Percentiles rank a stretch among this genome's conserved stretches.
Conservation (phyloP, 352 stramenopile genomes). For the Discostella stelligera region DNA sequence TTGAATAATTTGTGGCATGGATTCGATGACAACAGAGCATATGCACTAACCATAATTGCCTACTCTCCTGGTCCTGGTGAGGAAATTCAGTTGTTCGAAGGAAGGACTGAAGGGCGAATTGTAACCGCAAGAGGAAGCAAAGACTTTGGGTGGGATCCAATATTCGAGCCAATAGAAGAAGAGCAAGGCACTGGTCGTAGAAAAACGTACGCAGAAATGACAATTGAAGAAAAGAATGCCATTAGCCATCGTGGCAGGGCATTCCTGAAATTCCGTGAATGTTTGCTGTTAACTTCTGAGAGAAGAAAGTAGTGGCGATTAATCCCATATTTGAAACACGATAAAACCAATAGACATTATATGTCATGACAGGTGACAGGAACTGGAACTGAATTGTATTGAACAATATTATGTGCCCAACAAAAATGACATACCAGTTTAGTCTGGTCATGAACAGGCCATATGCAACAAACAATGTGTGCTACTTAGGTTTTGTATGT, state of each 20-base stretch:
- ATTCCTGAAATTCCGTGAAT: conserved; percentile 61
- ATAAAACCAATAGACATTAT: too few relatives aligned
- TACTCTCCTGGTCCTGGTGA: conserved; percentile 82
- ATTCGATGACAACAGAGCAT: conserved; percentile 93
- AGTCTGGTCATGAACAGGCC: too few relatives aligned
- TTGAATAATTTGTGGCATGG: conserved; percentile 92
- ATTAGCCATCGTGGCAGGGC: conserved; percentile 77
- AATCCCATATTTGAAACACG: too few relatives aligned
- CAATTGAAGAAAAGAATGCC: conserved; percentile 80
- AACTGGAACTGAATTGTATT: too few relatives aligned
- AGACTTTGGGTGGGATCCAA: conserved; percentile 84
- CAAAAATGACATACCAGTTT: too few relatives aligned
- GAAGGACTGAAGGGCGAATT: conserved; percentile 78
- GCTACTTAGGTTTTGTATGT: too few relatives aligned
- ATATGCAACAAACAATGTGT: too few relatives aligned
- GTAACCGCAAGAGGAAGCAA: conserved; percentile 65
- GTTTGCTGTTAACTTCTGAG: conserved; percentile 21
- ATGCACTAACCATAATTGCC: conserved; percentile 95
- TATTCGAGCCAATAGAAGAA: conserved; percentile 80
- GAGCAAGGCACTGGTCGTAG: conserved; percentile 16
- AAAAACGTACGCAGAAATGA: conserved; percentile 85
- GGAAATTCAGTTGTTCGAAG: conserved; percentile 79
- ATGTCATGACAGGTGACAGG: too few relatives aligned
- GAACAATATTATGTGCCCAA: too few relatives aligned
- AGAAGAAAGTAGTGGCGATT: too few relatives aligned